Percentiles rank a stretch among this genome's conserved stretches.
Evolutionary conservation across 129 eudicot species (phyloP).

Genomic region (Lonicera japonica): DNA sequence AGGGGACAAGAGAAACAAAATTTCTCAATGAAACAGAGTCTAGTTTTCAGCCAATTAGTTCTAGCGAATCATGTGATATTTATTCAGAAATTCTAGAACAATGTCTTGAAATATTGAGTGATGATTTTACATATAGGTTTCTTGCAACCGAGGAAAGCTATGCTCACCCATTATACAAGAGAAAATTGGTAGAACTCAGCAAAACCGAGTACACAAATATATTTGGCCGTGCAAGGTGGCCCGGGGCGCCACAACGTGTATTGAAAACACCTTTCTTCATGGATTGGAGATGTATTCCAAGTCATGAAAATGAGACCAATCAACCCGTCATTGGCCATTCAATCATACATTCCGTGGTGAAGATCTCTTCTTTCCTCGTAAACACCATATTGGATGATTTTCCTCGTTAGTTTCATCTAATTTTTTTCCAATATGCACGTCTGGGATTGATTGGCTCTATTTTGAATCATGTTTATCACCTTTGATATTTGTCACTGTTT

Average conservation of each 20-base stretch:
- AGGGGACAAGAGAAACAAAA: too few species aligned
- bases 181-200: slow-evolving; percentile 57
- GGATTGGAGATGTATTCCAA: slow-evolving; percentile 66
- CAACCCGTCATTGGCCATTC: slow-evolving; percentile 78
- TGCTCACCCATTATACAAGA: slow-evolving; percentile 86
- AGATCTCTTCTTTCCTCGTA: background rate
- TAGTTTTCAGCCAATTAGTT: too few species aligned
- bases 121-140: slow-evolving; percentile 44
- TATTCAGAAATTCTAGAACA: background rate
- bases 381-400: background rate
- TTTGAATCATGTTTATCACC: too few species aligned
- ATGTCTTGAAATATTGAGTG: background rate
- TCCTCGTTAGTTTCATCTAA: background rate
- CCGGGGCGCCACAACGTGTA: slow-evolving; percentile 82
- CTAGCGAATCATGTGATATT: background rate
- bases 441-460: too few species aligned
- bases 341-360: slow-evolving; percentile 63
- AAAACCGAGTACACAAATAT: slow-evolving; percentile 77
- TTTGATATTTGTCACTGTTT: too few species aligned
- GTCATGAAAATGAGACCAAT: slow-evolving; percentile 54
- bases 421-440: too few species aligned
- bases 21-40: too few species aligned
- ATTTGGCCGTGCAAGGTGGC: slow-evolving; percentile 98
- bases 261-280: slow-evolving; percentile 64
- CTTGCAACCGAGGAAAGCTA: slow-evolving; percentile 86